phyloP scores from a whole-genome alignment of 805 yeast species.

The Isabelozyma rhagii region DNA sequence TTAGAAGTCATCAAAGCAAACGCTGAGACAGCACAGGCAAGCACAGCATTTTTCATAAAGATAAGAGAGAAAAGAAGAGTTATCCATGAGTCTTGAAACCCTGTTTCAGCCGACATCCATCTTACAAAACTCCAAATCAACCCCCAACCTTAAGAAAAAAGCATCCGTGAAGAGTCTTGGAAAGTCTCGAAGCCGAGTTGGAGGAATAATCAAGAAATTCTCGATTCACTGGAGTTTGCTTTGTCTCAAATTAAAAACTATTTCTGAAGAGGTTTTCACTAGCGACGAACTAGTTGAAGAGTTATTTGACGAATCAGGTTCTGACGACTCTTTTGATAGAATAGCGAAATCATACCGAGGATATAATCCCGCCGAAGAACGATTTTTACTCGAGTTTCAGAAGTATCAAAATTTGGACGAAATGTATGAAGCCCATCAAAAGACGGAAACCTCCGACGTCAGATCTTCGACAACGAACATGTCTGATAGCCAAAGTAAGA shows the following conservation, averaged over 20 bases:
- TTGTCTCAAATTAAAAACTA: slow-evolving; percentile 29
- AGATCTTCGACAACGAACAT: slow-evolving; percentile 6
- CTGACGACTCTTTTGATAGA: slow-evolving; percentile 25
- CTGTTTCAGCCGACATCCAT: slow-evolving; percentile 8
- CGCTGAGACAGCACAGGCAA: not conserved
- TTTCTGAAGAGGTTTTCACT: slow-evolving; percentile 48
- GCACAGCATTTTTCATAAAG: not conserved
- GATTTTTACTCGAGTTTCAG: slow-evolving; percentile 29
- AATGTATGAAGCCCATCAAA: slow-evolving; percentile 22
- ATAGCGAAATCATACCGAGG: slow-evolving; percentile 12
- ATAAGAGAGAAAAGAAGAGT: slow-evolving; percentile 3
- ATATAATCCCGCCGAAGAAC: slow-evolving; percentile 23
- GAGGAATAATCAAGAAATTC: slow-evolving; percentile 34
- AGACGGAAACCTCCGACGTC: not conserved
- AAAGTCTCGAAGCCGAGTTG: slow-evolving; percentile 12
- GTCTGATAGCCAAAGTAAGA: slow-evolving; percentile 4
- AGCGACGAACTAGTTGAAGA: slow-evolving; percentile 50
- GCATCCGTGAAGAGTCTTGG: not conserved
- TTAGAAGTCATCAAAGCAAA: not conserved
- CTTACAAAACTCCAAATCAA: slow-evolving; percentile 4
- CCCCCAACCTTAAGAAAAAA: slow-evolving; percentile 1
- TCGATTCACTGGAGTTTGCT: slow-evolving; percentile 36
- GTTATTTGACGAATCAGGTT: slow-evolving; percentile 43
- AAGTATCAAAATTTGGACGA: slow-evolving; percentile 29
- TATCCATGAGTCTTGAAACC: not conserved